These are phyloP conservation scores for Talaromyces sp. DNA, from an alignment of 2,329 filamentous ascomycete genomes.

Conservation along the genomic window DNA sequence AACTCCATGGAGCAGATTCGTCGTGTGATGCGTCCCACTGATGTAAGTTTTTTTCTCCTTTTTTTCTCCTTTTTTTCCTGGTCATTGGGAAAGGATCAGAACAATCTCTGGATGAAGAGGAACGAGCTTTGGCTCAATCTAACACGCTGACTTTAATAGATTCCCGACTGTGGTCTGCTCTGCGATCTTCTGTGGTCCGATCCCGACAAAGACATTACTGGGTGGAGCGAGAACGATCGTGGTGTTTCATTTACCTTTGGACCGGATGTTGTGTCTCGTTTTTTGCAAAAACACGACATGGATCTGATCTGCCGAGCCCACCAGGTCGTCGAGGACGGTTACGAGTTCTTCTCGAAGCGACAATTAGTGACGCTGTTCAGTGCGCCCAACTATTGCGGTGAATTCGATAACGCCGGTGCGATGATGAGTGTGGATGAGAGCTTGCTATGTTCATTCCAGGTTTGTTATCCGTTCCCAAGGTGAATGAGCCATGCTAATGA, in stretches of 20 bases:
- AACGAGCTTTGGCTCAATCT: conserved; percentile 31
- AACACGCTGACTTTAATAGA: conserved; percentile 58
- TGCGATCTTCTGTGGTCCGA: conserved; percentile 99
- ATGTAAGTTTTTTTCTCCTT: conserved; percentile 71
- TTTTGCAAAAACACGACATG: conserved; percentile 99
- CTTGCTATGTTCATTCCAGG: conserved; percentile 97
- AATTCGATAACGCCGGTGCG: conserved; percentile 98
- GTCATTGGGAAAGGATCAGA: background rate
- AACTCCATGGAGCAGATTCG: conserved; percentile 99
- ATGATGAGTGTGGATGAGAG: conserved; percentile 99
- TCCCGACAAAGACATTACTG: conserved; percentile 97
- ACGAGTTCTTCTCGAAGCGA: conserved; percentile 99
- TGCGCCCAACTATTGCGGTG: conserved; percentile 97
- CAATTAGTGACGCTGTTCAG: conserved; percentile 97
- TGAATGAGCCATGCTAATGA: background rate
- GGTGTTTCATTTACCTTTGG: conserved; percentile 99
- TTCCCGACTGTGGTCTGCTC: conserved; percentile 93
- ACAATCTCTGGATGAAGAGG: background rate
- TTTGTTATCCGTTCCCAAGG: conserved; percentile 37
- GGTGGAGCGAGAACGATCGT: conserved; percentile 98
- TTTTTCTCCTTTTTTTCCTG: conserved; percentile 11
- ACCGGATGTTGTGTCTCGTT: conserved; percentile 92
- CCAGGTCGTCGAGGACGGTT: conserved; percentile 97
- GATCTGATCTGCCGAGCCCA: conserved; percentile 98
- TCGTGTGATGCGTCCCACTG: conserved; percentile 96